Conservation (phyloP, 495 filamentous ascomycete species). For the Lentithecium fluviatile region DNA sequence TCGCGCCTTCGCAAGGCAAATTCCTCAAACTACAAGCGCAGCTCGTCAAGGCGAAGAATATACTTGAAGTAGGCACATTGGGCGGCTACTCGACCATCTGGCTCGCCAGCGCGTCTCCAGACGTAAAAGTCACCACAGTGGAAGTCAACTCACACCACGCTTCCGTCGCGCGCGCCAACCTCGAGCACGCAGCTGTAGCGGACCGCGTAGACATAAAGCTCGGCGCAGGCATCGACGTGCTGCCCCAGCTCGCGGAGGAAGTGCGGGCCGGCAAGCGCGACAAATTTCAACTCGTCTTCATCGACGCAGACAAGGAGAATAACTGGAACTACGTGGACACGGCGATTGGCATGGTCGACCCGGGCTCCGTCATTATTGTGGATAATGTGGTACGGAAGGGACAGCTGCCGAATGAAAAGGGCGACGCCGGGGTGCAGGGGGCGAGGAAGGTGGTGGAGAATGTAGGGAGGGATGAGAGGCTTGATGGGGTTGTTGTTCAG, state of each 20-base stretch:
- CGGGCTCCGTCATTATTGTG: conserved; percentile 38
- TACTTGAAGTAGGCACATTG: conserved; percentile 43
- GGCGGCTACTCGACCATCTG: conserved; percentile 43
- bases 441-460: conserved; percentile 46
- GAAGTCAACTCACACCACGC: conserved; percentile 37
- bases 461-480: conserved; percentile 47
- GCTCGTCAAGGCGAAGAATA: conserved; percentile 31
- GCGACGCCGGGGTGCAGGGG: conserved; percentile 30
- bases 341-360: conserved; percentile 29
- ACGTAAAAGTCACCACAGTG: conserved; percentile 35
- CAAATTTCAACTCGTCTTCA: conserved; percentile 41
- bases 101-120: conserved; percentile 33
- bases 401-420: conserved; percentile 32
- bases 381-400: conserved; percentile 45
- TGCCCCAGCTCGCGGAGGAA: conserved; percentile 39
- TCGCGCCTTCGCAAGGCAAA: conserved; percentile 38
- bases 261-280: conserved; percentile 37
- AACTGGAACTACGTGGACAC: conserved; percentile 42
- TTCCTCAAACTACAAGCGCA: conserved; percentile 38
- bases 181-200: conserved; percentile 36
- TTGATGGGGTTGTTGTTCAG: conserved; percentile 52
- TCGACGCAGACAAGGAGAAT: conserved; percentile 46
- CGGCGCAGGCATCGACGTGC: conserved; percentile 39
- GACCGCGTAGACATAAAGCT: conserved; percentile 40
- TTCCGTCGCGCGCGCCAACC: conserved; percentile 36